Base-by-base conservation (phyloP, 2,329 filamentous ascomycete genomes). In the Amylocarpus encephaloides region DNA sequence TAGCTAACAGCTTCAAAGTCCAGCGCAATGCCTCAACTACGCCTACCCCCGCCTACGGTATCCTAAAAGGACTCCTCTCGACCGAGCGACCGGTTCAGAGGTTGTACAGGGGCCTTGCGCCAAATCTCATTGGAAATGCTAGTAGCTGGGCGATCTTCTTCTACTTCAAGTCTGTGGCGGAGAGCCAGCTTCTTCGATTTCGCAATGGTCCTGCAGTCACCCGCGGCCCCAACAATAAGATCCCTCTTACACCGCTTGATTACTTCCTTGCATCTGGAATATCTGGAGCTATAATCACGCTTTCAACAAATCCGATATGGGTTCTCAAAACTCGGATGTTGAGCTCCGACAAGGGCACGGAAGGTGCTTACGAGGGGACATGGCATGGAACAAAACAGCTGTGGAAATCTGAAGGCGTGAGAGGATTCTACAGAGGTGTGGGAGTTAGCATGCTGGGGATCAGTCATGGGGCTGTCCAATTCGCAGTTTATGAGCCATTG, bases 241-340 rank as follows among this genome's bases (percentile, higher is more conserved):
- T 33, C 15, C 22, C 15, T 18, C 59, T 63, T 22, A 54, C 58
- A 6, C 59, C 63, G 6, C 52, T 74, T 22, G 89, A 95, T 68
- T 95, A 91, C 71, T 92, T 96, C 66, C 62, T 85, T 42, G 82
- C 90, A 3, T 91, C 87, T 32, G 86, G 73, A n/a, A 64, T 76
- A 26, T 73, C 77, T 57, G 91, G 92, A 29, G 74, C 85, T 15
- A 68, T 88, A 36, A 95, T 90, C 1, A 86, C 91, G 39, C 71
- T 88, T 29, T 76, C 92, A 58, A 97, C 93, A 29, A 97, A 97
- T 66, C 93, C 93, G 2, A 84, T 98, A 61, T 98, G 93, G 93
- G 93, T 98, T 2, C 82, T 98, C 67, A 97, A 97, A 74, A 97
- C 92, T 7, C 86, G 93, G 56, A 97, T 98, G 90, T 75, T 97